Evolutionary conservation across 805 yeast genomes (phyloP).

Genomic region (Saturnispora gosingensis): DNA sequence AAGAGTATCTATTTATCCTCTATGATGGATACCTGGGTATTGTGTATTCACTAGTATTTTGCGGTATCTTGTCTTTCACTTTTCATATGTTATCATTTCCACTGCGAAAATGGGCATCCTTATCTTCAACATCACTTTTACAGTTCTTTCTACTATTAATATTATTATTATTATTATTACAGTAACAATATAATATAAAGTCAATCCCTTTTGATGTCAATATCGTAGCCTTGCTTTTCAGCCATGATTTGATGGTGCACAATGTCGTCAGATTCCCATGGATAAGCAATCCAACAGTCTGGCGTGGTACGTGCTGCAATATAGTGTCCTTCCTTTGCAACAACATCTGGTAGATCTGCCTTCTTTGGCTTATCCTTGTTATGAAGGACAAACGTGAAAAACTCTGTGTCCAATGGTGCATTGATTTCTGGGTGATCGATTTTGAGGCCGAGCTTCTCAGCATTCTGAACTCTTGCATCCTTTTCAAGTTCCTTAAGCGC

Average conservation of each 20-base stretch:
- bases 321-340: constrained; percentile 48
- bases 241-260: constrained; percentile 66
- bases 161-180: background rate
- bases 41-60: too few species aligned
- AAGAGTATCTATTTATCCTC: too few species aligned
- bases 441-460: background rate
- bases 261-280: constrained; percentile 77
- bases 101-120: too few species aligned
- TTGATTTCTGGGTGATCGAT: constrained; percentile 37
- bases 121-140: too few species aligned
- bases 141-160: too few species aligned
- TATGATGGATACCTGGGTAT: too few species aligned
- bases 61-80: too few species aligned
- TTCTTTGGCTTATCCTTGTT: constrained; percentile 65
- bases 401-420: constrained; percentile 44
- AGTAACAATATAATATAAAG: background rate
- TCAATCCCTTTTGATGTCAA: constrained; percentile 7
- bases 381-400: constrained; percentile 71
- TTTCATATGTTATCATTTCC: too few species aligned
- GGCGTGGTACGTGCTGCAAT: constrained; percentile 70
- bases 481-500: constrained; percentile 67
- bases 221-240: constrained; percentile 64
- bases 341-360: constrained; percentile 59
- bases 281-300: constrained; percentile 79
- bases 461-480: constrained; percentile 56